Conservation (phyloP, 805 yeast species). For the Saturnispora zaruensis region DNA sequence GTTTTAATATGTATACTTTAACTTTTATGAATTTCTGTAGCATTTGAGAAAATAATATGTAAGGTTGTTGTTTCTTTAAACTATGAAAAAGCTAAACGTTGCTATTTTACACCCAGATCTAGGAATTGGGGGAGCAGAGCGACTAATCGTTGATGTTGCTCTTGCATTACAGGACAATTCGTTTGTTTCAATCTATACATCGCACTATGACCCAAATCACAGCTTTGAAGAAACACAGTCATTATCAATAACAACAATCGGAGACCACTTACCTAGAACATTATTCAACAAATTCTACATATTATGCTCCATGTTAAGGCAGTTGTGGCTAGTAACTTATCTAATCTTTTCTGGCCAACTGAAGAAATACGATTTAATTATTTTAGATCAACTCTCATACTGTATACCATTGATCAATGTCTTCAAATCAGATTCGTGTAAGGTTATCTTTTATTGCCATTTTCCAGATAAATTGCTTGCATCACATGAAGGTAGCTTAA, state of each 20-base stretch:
- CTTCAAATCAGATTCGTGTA: constrained; percentile 34
- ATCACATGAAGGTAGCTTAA: constrained; percentile 42
- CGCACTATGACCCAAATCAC: constrained; percentile 81
- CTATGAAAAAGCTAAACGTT: constrained; percentile 24
- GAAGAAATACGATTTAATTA: constrained; percentile 53
- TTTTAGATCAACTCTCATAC: constrained; percentile 84
- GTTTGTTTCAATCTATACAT: constrained; percentile 64
- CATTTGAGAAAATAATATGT: neutral
- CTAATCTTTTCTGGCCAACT: constrained; percentile 43
- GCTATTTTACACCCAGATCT: constrained; percentile 94
- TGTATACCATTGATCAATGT: constrained; percentile 64
- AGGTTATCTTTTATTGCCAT: constrained; percentile 83
- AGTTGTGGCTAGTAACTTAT: constrained; percentile 49
- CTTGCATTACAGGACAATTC: constrained; percentile 63
- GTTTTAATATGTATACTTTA: neutral
- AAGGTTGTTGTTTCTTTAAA: neutral
- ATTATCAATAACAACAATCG: constrained; percentile 61
- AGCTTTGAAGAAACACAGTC: constrained; percentile 83
- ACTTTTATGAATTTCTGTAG: neutral
- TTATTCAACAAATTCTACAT: constrained; percentile 64
- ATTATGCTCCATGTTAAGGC: constrained; percentile 76
- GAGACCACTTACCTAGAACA: constrained; percentile 75
- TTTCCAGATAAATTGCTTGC: constrained; percentile 87
- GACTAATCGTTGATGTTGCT: constrained; percentile 95
- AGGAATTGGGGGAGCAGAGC: constrained; percentile 97